Base-by-base conservation (phyloP, 2,329 filamentous ascomycete species). In the Fonsecaea erecta region DNA sequence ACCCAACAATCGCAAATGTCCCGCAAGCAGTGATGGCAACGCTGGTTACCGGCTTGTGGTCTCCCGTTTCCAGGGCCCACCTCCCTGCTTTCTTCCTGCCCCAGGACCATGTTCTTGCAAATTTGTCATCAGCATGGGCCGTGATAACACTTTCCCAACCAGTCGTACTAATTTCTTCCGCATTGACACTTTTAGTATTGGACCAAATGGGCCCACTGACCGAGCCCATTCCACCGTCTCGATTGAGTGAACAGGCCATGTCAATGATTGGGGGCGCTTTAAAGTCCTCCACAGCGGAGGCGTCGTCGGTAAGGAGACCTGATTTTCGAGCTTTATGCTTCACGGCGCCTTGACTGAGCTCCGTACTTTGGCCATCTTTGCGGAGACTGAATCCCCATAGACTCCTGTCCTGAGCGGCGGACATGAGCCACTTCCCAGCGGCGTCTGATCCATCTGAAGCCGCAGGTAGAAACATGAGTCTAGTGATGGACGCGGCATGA, bases 131-230 rank as follows among this genome's bases (percentile, higher is more conserved):
- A 73, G 89, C 89, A 75, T 99, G 96, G 9, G 93, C 94, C 3
- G 95, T 99, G 1, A 99, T 87, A 6, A 99, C 88, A 74, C 94
- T 97, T 77, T 99, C 96, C 95, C 95, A 99, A 0, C 95, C 95
- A 2, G 93, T 97, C 81, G 88, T 88, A 54, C 88, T 82, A 71
- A 92, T 88, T 2, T 90, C 88, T 76, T 93, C 89, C 9, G 84
- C 80, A n/a, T 85, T 87, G 62, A 88, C 86, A 28, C 83, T 81
- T 71, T 87, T 86, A 1, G 86, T 85, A 76, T 93, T 93, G 70
- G 92, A 89, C 94, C 94, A 98, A 63, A 96, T 87, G 2, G 88
- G 84, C 53, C 90, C 90, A 2, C 90, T 89, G 71, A 93, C 84
- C 7, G 91, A 88, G 37, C 93, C 94, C 76, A 97, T 96, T 0